Evolutionary conservation across 83 land plant species (phyloP), one percentile per base, ranked within the genome.

Genomic region (Picea mariana): DNA sequence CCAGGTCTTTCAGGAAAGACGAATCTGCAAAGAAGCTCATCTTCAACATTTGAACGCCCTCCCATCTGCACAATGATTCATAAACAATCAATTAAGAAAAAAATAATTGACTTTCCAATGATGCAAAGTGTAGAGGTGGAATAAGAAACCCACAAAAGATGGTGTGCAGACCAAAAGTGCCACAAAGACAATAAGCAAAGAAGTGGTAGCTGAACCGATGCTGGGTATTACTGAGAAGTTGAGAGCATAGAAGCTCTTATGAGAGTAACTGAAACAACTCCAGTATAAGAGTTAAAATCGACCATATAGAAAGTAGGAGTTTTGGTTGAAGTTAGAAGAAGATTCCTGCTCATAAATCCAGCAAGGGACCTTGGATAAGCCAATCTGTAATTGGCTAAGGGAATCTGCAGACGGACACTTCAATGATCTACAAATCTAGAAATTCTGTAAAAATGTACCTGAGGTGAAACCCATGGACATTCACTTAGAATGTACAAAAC

Each of bases 1-100:
- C 99, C 98, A 27, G 96, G 98, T 80, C 96, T 90, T 83, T 97
- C 99, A 13, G 99, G 99, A 88, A 97, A 97, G 24, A 91, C 85
- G 81, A 97, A 97, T 61, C 96, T 87, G 80, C 89, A 95, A 78
- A 95, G 86, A 63, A 90, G 64, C 80, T 97, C 99, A 80, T 92
- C 69, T 81, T 91, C 76, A 27, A 95, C 91, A 82, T 79, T 77
- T 44, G 92, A 87, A n/a, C 94, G 93, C 0, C 99, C 96, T 23
- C 98, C 99, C 94, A 95, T 93, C 98, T 97, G 88, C 69, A 85
- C 47, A 81, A 66, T 24, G 78, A 81, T 55, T 38, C 31, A 80
- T 63, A 31, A 84, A 81, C 63, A 81, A 49, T 52, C 67, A 23
- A 40, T 64, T 26, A 17, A 76, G 2, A 71, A 13, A 5, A 76